phyloP scores from a whole-genome alignment of 768 basidiomycete species.

The Agaricus blazei region DNA sequence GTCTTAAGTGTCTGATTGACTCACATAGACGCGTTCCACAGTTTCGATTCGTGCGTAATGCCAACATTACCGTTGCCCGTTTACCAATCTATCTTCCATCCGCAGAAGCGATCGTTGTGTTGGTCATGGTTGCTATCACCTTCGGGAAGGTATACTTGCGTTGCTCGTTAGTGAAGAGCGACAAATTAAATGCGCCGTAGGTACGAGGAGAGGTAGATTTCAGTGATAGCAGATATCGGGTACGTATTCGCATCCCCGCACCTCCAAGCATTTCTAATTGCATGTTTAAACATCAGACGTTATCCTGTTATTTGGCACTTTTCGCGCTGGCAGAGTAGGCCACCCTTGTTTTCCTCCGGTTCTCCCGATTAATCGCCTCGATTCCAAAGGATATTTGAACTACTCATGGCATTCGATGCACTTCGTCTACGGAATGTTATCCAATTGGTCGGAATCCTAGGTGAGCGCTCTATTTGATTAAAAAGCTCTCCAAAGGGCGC shows the following conservation, averaged over 20 bases:
- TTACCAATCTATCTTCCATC: too few species aligned
- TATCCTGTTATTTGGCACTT: constrained; percentile 81
- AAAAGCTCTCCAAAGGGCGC: background rate
- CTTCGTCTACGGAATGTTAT: constrained; percentile 73
- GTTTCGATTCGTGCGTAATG: constrained; percentile 55
- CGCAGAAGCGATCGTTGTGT: constrained; percentile 70
- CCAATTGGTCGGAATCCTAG: constrained; percentile 67
- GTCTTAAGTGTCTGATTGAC: background rate
- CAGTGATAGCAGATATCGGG: constrained; percentile 46
- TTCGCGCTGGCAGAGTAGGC: constrained; percentile 79
- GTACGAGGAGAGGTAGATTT: constrained; percentile 40
- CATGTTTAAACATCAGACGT: constrained; percentile 40
- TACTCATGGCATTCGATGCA: constrained; percentile 82
- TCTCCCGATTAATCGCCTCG: constrained; percentile 1
- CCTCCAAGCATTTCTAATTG: background rate
- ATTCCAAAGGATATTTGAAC: constrained; percentile 63
- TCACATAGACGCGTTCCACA: constrained; percentile 19
- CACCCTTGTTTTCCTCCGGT: background rate
- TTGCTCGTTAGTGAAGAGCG: background rate
- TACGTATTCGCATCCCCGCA: constrained; percentile 16
- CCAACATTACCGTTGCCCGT: too few species aligned
- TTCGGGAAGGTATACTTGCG: constrained; percentile 52
- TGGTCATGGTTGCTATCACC: constrained; percentile 68
- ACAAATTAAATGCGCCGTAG: constrained; percentile 34
- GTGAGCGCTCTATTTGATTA: constrained; percentile 30